These are phyloP conservation scores for Myxozyma vanderwaltii DNA, from an alignment of 805 yeast species.

Conservation along the genomic window DNA sequence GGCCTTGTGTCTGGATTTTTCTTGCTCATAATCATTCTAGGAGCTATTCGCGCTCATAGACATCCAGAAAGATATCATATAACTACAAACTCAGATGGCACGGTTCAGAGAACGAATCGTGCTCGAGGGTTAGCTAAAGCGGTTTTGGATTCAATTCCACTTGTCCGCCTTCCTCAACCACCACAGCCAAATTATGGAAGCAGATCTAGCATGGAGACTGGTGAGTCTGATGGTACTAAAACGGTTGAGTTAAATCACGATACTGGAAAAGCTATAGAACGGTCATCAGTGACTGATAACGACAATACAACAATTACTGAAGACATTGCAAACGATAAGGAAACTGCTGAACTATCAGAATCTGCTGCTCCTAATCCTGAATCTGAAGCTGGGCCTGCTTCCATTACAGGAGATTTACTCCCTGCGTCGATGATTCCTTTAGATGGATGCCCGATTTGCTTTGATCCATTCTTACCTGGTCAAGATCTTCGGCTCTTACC, in stretches of 20 bases:
- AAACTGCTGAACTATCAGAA: background rate
- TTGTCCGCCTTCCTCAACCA: constrained; percentile 35
- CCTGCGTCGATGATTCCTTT: constrained; percentile 19
- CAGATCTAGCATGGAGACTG: background rate
- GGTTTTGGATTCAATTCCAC: constrained; percentile 44
- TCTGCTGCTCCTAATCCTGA: background rate
- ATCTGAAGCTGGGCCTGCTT: background rate
- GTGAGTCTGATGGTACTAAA: background rate
- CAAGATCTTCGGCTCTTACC: constrained; percentile 67
- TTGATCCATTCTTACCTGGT: constrained; percentile 64
- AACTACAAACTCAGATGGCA: constrained; percentile 26
- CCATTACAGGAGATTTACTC: background rate
- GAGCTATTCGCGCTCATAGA: constrained; percentile 42
- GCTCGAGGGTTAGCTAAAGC: constrained; percentile 45
- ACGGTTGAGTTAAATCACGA: background rate
- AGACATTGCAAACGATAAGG: background rate
- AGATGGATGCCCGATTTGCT: constrained; percentile 74
- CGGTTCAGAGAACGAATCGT: constrained; percentile 29
- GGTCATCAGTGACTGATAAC: background rate
- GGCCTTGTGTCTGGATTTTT: constrained; percentile 40
- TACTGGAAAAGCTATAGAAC: background rate
- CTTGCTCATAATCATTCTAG: constrained; percentile 39
- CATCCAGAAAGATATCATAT: constrained; percentile 43
- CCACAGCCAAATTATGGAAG: constrained; percentile 1
- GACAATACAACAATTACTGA: background rate